Percentiles rank a stretch among this genome's conserved stretches.
Evolutionary conservation across 1,284 basidiomycete genomes (phyloP).

Genomic region (Coriolopsis trogii): DNA sequence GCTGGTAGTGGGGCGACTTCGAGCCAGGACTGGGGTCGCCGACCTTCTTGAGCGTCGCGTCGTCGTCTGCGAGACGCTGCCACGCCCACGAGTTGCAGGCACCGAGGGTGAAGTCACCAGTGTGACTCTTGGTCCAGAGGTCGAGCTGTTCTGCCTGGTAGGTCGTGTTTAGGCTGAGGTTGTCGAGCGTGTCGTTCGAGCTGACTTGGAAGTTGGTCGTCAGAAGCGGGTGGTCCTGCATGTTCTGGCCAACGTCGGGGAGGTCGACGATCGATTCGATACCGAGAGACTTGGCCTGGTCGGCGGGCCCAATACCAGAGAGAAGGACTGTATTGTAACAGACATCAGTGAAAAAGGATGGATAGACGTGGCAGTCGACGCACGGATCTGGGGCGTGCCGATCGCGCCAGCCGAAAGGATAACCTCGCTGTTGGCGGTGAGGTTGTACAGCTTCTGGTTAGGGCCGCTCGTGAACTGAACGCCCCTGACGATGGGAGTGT

Average conservation of each 20-base stretch:
- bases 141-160: conserved; percentile 13
- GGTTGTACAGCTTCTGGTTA: conserved; percentile 13
- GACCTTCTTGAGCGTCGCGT: conserved; percentile 3
- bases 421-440: conserved; percentile 28
- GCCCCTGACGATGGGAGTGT: conserved; percentile 29
- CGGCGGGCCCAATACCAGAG: conserved; percentile 27
- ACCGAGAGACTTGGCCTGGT: conserved; percentile 19
- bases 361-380: not conserved
- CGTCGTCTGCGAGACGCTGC: conserved; percentile 10
- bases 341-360: not conserved
- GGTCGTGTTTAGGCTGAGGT: conserved; percentile 16
- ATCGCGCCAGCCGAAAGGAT: conserved; percentile 25
- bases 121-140: conserved; percentile 19
- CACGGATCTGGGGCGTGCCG: conserved; percentile 37
- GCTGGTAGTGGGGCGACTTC: conserved; percentile 21
- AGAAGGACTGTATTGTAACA: conserved; percentile 28
- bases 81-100: conserved; percentile 16
- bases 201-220: conserved; percentile 19
- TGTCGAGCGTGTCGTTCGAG: conserved; percentile 19
- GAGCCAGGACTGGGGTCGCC: conserved; percentile 22
- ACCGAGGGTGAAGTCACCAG: conserved; percentile 10
- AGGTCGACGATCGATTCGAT: conserved; percentile 36
- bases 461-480: conserved; percentile 32
- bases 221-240: conserved; percentile 41
- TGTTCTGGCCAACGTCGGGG: conserved; percentile 38